phyloP scores from a whole-genome alignment of 441 rosid genomes.

The Monsonia emarginata region DNA sequence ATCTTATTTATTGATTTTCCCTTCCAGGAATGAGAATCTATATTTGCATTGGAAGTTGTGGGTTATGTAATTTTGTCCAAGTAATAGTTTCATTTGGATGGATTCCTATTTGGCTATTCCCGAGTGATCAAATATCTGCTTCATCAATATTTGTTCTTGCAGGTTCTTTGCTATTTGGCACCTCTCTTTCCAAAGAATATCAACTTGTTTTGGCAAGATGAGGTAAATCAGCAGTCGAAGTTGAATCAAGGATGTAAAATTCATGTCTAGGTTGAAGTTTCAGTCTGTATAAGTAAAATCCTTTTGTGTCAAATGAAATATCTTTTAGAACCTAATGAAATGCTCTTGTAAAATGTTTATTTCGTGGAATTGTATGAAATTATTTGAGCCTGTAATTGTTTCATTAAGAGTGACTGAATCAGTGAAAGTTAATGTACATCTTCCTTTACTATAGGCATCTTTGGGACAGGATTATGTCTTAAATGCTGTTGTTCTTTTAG shows the following conservation, averaged over 20 bases:
- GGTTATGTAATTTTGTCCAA: background rate
- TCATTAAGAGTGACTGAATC: background rate
- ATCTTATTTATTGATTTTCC: background rate
- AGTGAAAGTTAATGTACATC: background rate
- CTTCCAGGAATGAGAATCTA: background rate
- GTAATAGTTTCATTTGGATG: background rate
- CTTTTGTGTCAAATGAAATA: slow-evolving; percentile 7
- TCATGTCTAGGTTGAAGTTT: slow-evolving; percentile 15
- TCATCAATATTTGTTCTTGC: slow-evolving; percentile 19
- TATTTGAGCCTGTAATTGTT: background rate
- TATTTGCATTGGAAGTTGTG: background rate
- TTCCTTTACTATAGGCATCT: background rate
- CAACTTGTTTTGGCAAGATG: slow-evolving; percentile 94
- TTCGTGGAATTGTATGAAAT: slow-evolving; percentile 1
- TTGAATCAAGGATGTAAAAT: slow-evolving; percentile 11
- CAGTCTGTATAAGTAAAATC: background rate
- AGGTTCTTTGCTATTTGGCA: slow-evolving; percentile 88
- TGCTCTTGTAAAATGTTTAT: slow-evolving; percentile 8
- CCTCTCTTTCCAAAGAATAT: slow-evolving; percentile 83
- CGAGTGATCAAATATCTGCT: background rate
- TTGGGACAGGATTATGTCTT: background rate
- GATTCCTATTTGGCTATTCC: slow-evolving; percentile 1
- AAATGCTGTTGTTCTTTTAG: background rate
- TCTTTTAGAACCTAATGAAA: background rate
- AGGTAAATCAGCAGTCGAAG: slow-evolving; percentile 47